Conservation (phyloP, 768 basidiomycete species). For the Wakefieldia striispora region DNA sequence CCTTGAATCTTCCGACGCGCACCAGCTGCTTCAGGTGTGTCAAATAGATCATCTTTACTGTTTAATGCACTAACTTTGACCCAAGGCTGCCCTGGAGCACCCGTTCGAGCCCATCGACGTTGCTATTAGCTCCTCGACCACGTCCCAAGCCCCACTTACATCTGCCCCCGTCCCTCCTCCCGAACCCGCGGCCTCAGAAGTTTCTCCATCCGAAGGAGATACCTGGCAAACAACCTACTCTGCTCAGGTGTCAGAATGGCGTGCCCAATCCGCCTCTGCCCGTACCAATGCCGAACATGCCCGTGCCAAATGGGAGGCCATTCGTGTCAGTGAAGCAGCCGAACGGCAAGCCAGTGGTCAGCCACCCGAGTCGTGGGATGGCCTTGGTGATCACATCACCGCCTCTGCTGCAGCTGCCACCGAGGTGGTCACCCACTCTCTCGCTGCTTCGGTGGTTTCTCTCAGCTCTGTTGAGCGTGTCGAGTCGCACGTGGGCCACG, state of each 20-base stretch:
- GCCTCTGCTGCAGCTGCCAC: conserved; percentile 17
- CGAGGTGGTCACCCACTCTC: conserved; percentile 16
- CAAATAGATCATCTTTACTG: rapidly evolving
- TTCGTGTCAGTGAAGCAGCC: conserved; percentile 44
- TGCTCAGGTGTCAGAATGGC: conserved; percentile 66
- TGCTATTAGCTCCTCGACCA: conserved; percentile 8
- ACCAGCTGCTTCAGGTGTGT: conserved; percentile 22
- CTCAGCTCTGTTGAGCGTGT: conserved; percentile 16
- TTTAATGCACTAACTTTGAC: background rate
- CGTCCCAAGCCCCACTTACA: background rate
- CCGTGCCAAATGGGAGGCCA: conserved; percentile 68
- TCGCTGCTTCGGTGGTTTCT: conserved; percentile 19
- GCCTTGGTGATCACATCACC: conserved; percentile 29
- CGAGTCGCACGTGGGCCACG: conserved; percentile 26
- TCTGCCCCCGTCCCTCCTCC: background rate
- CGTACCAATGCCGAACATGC: conserved; percentile 74
- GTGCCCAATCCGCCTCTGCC: conserved; percentile 65
- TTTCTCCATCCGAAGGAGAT: conserved; percentile 33
- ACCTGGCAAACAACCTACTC: conserved; percentile 71
- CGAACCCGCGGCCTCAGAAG: background rate
- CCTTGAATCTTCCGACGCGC: conserved; percentile 23
- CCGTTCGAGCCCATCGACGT: conserved; percentile 29
- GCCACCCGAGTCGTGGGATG: conserved; percentile 17
- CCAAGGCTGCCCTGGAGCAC: conserved; percentile 24
- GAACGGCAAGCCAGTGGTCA: conserved; percentile 40